A percentile compares a stretch with the other conserved stretches of the same genome.
These are phyloP conservation scores for Rehmannia glutinosa DNA, from an alignment of 257 asterid species.

Conservation along the genomic window DNA sequence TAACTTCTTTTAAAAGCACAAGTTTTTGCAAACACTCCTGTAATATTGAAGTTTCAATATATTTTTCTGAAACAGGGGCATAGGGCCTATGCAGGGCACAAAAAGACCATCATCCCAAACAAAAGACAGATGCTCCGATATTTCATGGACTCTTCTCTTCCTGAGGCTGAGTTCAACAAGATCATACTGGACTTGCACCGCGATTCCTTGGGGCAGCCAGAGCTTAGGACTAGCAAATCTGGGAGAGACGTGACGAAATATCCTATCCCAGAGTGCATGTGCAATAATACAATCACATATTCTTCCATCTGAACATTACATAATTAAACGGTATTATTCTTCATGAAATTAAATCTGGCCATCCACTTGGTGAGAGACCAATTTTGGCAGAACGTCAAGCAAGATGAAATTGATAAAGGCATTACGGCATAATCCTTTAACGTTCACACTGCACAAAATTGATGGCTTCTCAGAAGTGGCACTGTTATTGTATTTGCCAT, in stretches of 20 bases:
- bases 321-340: too few relatives aligned
- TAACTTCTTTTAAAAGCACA: too few relatives aligned
- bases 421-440: too few relatives aligned
- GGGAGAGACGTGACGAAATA: constrained; percentile 88
- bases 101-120: constrained; percentile 83
- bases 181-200: constrained; percentile 62
- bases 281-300: constrained; percentile 38
- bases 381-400: not conserved
- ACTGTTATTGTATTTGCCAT: too few relatives aligned
- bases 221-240: constrained; percentile 60
- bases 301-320: constrained; percentile 17
- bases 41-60: too few relatives aligned
- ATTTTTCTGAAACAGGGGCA: constrained; percentile 85
- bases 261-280: constrained; percentile 92
- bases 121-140: constrained; percentile 81
- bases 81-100: constrained; percentile 90
- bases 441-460: too few relatives aligned
- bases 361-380: not conserved
- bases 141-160: constrained; percentile 66
- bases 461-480: too few relatives aligned
- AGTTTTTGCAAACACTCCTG: too few relatives aligned
- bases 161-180: constrained; percentile 52
- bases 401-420: not conserved
- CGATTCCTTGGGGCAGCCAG: constrained; percentile 86
- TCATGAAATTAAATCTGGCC: not conserved